These are phyloP conservation scores for Tephrocybe sp. DNA, from an alignment of 768 basidiomycete genomes.

Conservation along the genomic window DNA sequence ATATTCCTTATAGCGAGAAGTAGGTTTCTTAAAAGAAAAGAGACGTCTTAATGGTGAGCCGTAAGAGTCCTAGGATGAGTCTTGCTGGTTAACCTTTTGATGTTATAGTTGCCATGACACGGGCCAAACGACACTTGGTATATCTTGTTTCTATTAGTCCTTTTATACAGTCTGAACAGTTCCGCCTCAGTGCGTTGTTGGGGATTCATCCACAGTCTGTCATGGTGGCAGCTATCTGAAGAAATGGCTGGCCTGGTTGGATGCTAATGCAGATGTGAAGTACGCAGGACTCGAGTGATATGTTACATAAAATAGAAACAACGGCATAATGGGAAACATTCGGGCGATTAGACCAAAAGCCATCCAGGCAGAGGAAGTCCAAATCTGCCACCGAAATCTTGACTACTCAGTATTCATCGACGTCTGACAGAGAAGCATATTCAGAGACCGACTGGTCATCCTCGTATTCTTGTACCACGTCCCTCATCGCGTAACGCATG, in stretches of 20 bases:
- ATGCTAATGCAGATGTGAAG: constrained; percentile 86
- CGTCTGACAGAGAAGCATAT: constrained; percentile 76
- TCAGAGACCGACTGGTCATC: constrained; percentile 74
- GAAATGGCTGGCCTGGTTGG: constrained; percentile 90
- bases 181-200: constrained; percentile 74
- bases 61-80: neutral
- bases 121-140: constrained; percentile 86
- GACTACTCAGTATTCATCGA: constrained; percentile 43
- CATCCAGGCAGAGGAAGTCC: neutral
- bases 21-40: constrained; percentile 94
- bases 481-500: constrained; percentile 81
- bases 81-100: constrained; percentile 4
- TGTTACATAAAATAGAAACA: too few species aligned
- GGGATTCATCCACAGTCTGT: constrained; percentile 88
- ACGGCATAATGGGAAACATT: neutral
- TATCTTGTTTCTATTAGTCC: constrained; percentile 24
- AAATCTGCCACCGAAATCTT: neutral
- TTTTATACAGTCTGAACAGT: neutral
- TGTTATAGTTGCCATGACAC: constrained; percentile 83
- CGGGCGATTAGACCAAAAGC: neutral
- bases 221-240: constrained; percentile 86
- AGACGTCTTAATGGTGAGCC: constrained; percentile 80
- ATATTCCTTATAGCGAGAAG: constrained; percentile 61
- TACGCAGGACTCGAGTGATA: constrained; percentile 68
- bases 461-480: constrained; percentile 82